Conservation (phyloP, 2,329 filamentous ascomycete genomes). For the Knufia fluminis region DNA sequence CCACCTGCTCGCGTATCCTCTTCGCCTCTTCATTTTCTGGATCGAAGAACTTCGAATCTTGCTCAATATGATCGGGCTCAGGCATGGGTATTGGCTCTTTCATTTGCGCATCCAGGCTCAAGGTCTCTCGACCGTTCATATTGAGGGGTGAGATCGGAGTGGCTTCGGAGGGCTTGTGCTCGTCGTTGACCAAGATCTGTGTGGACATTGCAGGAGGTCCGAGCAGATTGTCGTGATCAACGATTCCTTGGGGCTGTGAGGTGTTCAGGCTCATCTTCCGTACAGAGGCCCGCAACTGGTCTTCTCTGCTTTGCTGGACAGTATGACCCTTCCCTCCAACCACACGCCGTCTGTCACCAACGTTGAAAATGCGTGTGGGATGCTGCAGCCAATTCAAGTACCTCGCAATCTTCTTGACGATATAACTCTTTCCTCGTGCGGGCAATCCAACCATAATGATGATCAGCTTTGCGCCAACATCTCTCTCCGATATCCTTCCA, state of each 20-base stretch:
- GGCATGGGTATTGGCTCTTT: slow-evolving; percentile 20
- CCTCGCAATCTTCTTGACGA: slow-evolving; percentile 93
- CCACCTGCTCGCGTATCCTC: slow-evolving; percentile 79
- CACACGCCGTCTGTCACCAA: slow-evolving; percentile 79
- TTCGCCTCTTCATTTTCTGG: slow-evolving; percentile 75
- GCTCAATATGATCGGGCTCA: slow-evolving; percentile 56
- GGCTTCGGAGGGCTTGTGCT: slow-evolving; percentile 22
- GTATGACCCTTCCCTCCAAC: slow-evolving; percentile 49
- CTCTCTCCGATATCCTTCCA: slow-evolving; percentile 82
- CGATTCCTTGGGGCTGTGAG: slow-evolving; percentile 20
- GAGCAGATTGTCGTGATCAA: slow-evolving; percentile 28
- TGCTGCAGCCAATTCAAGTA: slow-evolving; percentile 98
- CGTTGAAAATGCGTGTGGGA: slow-evolving; percentile 93
- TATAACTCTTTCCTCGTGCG: slow-evolving; percentile 93
- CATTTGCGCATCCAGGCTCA: slow-evolving; percentile 3
- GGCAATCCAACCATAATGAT: slow-evolving; percentile 98
- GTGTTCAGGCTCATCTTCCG: slow-evolving; percentile 35
- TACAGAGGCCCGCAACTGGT: slow-evolving; percentile 35
- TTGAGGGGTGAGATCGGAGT: slow-evolving; percentile 13
- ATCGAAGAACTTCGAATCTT: slow-evolving; percentile 90
- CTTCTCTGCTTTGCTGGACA: slow-evolving; percentile 25
- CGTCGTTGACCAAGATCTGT: slow-evolving; percentile 51
- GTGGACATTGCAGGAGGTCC: slow-evolving; percentile 38
- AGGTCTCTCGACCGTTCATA: slow-evolving; percentile 10
- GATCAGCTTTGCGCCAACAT: slow-evolving; percentile 92